A percentile compares a stretch with the other conserved stretches of the same genome.
Evolutionary conservation across 2,329 filamentous ascomycete species (phyloP).

Genomic region (Colletotrichum phormii): DNA sequence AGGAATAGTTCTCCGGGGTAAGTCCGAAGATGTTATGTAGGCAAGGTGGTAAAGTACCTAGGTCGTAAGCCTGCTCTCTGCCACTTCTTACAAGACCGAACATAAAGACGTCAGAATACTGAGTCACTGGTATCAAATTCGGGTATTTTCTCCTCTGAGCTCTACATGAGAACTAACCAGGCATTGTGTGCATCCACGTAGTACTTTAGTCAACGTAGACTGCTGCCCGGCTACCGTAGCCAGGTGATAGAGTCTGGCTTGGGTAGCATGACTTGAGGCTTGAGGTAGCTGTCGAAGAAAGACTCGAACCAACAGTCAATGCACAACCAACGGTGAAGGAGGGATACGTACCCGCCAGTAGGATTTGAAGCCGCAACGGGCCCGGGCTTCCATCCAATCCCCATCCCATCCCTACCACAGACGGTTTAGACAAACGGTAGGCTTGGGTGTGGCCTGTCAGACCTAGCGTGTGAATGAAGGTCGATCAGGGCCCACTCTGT

Average conservation of each 20-base stretch:
- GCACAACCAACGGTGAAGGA: constrained; percentile 13
- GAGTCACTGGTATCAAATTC: background rate
- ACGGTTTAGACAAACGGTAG: constrained; percentile 13
- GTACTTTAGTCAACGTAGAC: background rate
- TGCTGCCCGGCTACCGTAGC: background rate
- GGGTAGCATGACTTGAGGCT: too few species aligned
- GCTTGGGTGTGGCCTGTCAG: constrained; percentile 15
- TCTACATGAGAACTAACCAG: background rate
- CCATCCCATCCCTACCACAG: background rate
- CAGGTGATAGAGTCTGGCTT: background rate
- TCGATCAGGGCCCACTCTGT: constrained; percentile 1
- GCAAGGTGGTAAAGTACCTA: too few species aligned
- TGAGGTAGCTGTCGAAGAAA: background rate
- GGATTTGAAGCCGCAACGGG: constrained; percentile 21
- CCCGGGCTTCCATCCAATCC: background rate
- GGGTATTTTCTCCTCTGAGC: background rate
- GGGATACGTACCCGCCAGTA: constrained; percentile 23
- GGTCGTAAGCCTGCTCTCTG: background rate
- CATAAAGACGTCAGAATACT: background rate
- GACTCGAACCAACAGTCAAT: constrained; percentile 5
- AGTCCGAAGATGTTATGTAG: background rate
- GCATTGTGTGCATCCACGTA: background rate
- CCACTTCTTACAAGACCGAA: background rate
- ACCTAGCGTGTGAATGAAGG: constrained; percentile 6
- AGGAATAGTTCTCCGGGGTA: background rate